Base-by-base conservation (phyloP, 2,329 filamentous ascomycete species). In the Fusarium palustre region DNA sequence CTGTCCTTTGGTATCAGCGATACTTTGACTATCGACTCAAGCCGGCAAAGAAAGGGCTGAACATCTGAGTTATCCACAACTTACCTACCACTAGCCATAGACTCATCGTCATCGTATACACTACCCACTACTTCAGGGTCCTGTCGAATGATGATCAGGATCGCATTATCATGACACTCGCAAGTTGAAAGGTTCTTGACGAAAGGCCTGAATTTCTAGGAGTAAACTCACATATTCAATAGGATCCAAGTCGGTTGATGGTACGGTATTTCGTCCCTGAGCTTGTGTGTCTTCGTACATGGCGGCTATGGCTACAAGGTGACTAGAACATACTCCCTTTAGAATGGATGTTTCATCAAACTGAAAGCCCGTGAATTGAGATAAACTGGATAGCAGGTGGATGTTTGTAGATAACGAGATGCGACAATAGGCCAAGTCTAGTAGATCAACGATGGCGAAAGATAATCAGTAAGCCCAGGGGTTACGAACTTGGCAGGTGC, bases 61-160 rank as follows among this genome's bases (percentile, higher is more conserved):
- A 24, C 13, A 24, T 9, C 9, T 11, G 12, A 3, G 24, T 16
- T 3, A 25, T 8, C 22, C 22, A 42, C 2, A 15, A 50, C 43
- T 46, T 31, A 66, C 64, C 64, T 70, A 1, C 45, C 59, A 52
- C 56, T 48, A 33, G 22, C 41, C 3, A 50, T 15, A 3, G 55
- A 59, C 38, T 53, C 52, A 16, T 65, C 24, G 5, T 57, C 55
- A 18, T 66, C 48, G 18, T 64, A 31, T 16, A 57, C 52, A 38
- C 46, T 59, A 3, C 60, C 60, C n/a, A 70, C 60, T 28, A 70
- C 64, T 9, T 16, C 53, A 13, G 45, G 66, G 25, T 70, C 60
- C 66, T 72, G 36, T 13, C 12, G 16, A 25, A n/a, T 13, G 15
- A 16, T 33, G 8, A 7, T 36, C 18, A 61, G 42, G 12, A 13